These are phyloP conservation scores for Fraxinus ornus DNA, from an alignment of 305 asterid genomes.

Conservation along the genomic window DNA sequence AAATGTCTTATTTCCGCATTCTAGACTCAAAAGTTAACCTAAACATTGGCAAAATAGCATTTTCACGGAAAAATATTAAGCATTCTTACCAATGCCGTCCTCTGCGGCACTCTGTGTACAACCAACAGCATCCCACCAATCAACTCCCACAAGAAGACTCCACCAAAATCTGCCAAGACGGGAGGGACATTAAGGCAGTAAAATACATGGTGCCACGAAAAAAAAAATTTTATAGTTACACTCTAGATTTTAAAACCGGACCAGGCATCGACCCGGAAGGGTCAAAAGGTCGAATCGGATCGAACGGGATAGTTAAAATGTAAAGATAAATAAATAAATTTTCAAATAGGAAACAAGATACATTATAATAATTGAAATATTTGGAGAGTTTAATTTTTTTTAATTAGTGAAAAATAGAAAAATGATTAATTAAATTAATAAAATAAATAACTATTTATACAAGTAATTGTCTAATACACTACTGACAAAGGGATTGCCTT, in stretches of 20 bases:
- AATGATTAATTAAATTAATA: not conserved
- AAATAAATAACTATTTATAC: not conserved
- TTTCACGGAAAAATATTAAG: conserved; percentile 16
- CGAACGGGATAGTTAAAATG: not conserved
- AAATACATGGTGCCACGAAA: conserved; percentile 19
- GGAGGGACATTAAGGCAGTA: conserved; percentile 12
- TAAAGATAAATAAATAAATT: not conserved
- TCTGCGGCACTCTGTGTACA: conserved; percentile 99
- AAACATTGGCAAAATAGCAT: conserved; percentile 11
- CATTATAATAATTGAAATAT: not conserved
- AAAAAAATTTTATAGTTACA: not conserved
- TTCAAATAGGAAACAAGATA: not conserved
- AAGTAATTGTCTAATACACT: not conserved
- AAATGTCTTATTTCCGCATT: not conserved
- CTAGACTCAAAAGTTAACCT: not conserved
- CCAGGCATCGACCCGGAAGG: not conserved
- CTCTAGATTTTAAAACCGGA: not conserved
- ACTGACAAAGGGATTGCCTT: not conserved
- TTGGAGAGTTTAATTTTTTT: not conserved
- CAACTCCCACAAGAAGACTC: conserved; percentile 98
- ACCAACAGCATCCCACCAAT: conserved; percentile 99
- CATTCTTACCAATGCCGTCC: conserved; percentile 86
- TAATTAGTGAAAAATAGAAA: not conserved
- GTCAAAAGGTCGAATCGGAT: not conserved
- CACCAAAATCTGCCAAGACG: conserved; percentile 85